A percentile compares a stretch with the other conserved stretches of the same genome.
Conservation (phyloP, 495 filamentous ascomycete species). For the Xanthoparmelia taractica region DNA sequence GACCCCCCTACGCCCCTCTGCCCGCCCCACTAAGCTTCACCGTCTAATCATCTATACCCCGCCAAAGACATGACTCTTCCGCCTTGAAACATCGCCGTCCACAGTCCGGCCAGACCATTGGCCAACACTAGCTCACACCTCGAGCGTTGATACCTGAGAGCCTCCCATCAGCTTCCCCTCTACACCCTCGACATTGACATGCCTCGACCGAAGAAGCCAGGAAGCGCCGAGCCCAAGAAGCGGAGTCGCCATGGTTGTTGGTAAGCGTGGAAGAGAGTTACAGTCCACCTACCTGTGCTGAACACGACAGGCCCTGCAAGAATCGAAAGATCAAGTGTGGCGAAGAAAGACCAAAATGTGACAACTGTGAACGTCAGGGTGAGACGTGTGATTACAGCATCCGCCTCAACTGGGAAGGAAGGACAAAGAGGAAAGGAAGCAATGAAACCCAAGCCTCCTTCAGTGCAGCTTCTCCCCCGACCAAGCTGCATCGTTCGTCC, state of each 20-base stretch:
- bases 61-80: not conserved
- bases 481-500: constrained; percentile 3
- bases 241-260: constrained; percentile 81
- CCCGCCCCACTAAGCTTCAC: not conserved
- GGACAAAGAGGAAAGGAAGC: constrained; percentile 41
- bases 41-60: not conserved
- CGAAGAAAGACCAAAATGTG: constrained; percentile 70
- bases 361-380: constrained; percentile 68
- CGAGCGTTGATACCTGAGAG: not conserved
- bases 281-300: not conserved
- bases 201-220: constrained; percentile 60
- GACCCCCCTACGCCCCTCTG: not conserved
- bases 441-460: constrained; percentile 23
- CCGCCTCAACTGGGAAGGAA: constrained; percentile 69
- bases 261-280: constrained; percentile 39
- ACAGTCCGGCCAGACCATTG: not conserved
- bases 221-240: constrained; percentile 59
- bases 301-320: constrained; percentile 70
- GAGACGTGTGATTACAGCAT: constrained; percentile 83
- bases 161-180: not conserved
- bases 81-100: not conserved
- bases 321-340: constrained; percentile 82
- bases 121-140: not conserved
- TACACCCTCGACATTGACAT: constrained; percentile 38
- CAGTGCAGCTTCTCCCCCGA: not conserved